Conservation (phyloP, 768 basidiomycete genomes). For the Lactarius indigo region DNA sequence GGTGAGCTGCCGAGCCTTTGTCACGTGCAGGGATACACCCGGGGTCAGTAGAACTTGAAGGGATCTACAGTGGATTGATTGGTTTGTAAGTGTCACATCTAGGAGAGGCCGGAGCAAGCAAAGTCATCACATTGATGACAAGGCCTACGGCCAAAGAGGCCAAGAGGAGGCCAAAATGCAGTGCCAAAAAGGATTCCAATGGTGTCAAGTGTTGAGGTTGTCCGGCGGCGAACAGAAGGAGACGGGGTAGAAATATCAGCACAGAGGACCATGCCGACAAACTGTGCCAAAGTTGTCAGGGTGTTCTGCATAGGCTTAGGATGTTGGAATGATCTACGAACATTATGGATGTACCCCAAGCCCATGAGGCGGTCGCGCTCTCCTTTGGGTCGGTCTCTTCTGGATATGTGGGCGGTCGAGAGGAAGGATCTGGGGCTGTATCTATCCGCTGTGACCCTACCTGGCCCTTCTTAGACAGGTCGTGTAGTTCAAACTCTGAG, state of each 20-base stretch:
- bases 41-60: conserved; percentile 38
- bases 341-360: conserved; percentile 23
- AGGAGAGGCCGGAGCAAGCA: not conserved
- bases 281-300: conserved; percentile 19
- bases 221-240: conserved; percentile 55
- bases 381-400: conserved; percentile 7
- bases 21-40: conserved; percentile 26
- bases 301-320: not conserved
- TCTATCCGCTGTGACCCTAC: conserved; percentile 1
- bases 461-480: conserved; percentile 31
- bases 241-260: conserved; percentile 51
- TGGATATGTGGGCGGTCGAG: not conserved
- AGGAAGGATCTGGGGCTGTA: conserved; percentile 1
- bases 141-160: conserved; percentile 52
- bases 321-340: conserved; percentile 18
- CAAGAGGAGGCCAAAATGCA: conserved; percentile 64
- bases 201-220: conserved; percentile 51
- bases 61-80: conserved; percentile 38
- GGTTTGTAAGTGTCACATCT: not conserved
- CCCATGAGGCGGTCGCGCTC: conserved; percentile 17
- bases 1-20: conserved; percentile 43
- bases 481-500: conserved; percentile 38
- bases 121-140: conserved; percentile 50
- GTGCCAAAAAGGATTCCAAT: conserved; percentile 64
- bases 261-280: conserved; percentile 28